phyloP scores from a whole-genome alignment of 2,329 filamentous ascomycete species.

The Nothophoma quercina region DNA sequence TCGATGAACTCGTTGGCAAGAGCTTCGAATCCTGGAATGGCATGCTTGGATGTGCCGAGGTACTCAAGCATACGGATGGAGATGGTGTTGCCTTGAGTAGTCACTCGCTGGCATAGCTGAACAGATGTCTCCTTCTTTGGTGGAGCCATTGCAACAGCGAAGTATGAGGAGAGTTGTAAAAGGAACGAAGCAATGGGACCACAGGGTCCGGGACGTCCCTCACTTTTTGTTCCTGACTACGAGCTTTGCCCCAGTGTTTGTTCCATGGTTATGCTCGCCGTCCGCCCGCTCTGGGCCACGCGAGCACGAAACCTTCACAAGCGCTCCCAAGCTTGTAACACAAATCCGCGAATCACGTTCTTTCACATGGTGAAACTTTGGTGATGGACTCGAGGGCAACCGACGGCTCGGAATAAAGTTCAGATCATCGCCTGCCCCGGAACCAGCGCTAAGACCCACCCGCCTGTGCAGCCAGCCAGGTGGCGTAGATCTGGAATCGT shows the following conservation, averaged over 20 bases:
- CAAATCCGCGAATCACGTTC: slow-evolving; percentile 14
- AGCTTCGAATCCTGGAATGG: slow-evolving; percentile 54
- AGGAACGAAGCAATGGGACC: slow-evolving; percentile 7
- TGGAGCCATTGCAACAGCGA: slow-evolving; percentile 37
- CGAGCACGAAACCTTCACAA: slow-evolving; percentile 11
- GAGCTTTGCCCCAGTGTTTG: slow-evolving; percentile 17
- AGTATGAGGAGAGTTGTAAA: background rate
- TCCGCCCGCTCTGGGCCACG: slow-evolving; percentile 30
- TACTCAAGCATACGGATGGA: slow-evolving; percentile 55
- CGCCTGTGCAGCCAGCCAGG: slow-evolving; percentile 12
- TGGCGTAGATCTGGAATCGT: slow-evolving; percentile 12
- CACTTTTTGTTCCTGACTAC: slow-evolving; percentile 26
- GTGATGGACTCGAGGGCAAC: slow-evolving; percentile 18
- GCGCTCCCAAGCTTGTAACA: slow-evolving; percentile 5
- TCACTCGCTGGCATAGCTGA: slow-evolving; percentile 66
- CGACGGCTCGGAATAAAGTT: slow-evolving; percentile 26
- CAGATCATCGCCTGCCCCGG: slow-evolving; percentile 29
- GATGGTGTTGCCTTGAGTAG: slow-evolving; percentile 61
- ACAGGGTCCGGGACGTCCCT: slow-evolving; percentile 22
- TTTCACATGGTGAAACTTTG: slow-evolving; percentile 11
- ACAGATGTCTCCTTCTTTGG: slow-evolving; percentile 52
- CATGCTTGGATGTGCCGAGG: slow-evolving; percentile 44
- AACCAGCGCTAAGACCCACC: slow-evolving; percentile 21
- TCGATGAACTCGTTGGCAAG: slow-evolving; percentile 73
- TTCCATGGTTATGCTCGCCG: slow-evolving; percentile 23